Conservation (phyloP, 805 yeast genomes). For the Nakazawaea pomicola region DNA sequence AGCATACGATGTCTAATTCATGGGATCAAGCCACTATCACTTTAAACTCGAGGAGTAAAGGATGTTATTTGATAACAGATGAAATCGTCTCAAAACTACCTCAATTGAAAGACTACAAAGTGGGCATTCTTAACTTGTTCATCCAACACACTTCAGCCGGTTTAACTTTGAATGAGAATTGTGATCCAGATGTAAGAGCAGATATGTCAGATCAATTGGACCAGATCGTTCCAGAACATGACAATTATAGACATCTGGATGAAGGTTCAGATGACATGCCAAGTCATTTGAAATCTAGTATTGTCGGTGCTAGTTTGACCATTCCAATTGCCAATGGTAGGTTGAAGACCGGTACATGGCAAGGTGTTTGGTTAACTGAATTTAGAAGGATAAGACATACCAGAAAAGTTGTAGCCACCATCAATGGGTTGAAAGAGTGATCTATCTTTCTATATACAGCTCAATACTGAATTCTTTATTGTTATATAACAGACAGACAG, state of each 20-base stretch:
- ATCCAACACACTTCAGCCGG: constrained; percentile 81
- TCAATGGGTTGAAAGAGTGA: constrained; percentile 49
- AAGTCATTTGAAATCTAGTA: constrained; percentile 63
- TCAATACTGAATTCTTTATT: no score
- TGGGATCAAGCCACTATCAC: constrained; percentile 61
- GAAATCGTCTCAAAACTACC: constrained; percentile 56
- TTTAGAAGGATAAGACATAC: constrained; percentile 62
- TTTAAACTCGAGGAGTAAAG: constrained; percentile 54
- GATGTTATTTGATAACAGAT: constrained; percentile 67
- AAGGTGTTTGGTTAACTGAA: constrained; percentile 74
- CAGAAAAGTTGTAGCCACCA: constrained; percentile 66
- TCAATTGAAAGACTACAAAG: constrained; percentile 49
- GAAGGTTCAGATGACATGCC: constrained; percentile 88
- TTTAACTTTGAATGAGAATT: constrained; percentile 70
- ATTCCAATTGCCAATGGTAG: constrained; percentile 69
- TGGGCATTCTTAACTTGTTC: constrained; percentile 64
- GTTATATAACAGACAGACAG: no score
- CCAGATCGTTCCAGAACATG: constrained; percentile 63
- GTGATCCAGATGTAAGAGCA: constrained; percentile 69
- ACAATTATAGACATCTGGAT: constrained; percentile 56
- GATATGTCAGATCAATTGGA: constrained; percentile 66
- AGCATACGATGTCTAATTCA: constrained; percentile 19
- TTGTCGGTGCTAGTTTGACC: constrained; percentile 58
- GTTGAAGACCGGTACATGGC: constrained; percentile 79
- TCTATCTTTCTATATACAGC: background rate